phyloP scores from a whole-genome alignment of 345 rosid species.

The Eucalyptus victrix region DNA sequence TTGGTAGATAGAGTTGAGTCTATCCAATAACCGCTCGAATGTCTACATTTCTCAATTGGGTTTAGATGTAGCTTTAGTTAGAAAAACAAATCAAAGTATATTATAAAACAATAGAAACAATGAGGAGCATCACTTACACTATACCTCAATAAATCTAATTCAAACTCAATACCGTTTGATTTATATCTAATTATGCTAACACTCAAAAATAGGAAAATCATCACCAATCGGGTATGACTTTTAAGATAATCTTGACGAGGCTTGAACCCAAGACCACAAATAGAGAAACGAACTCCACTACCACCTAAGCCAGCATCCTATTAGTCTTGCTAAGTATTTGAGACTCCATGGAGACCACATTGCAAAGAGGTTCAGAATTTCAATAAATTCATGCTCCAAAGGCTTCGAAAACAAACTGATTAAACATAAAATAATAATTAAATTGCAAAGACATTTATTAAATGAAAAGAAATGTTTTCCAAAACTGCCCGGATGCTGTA shows the following conservation, averaged over 20 bases:
- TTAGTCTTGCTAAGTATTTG: neutral
- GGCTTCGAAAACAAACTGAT: neutral
- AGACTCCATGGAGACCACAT: neutral
- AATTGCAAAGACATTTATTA: neutral
- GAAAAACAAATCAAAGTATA: neutral
- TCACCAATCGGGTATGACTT: rapidly evolving
- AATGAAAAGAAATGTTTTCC: neutral
- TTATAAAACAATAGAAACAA: neutral
- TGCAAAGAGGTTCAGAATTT: neutral
- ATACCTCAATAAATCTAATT: neutral
- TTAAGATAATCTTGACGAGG: neutral
- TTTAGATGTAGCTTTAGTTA: neutral
- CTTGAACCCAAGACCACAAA: neutral
- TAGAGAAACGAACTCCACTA: neutral
- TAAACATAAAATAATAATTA: neutral
- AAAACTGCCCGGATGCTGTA: neutral
- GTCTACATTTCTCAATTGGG: neutral
- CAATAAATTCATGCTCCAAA: neutral
- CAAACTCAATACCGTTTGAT: rapidly evolving
- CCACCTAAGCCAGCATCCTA: neutral
- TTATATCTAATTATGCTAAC: neutral
- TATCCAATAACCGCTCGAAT: neutral
- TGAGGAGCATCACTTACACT: neutral
- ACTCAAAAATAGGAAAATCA: neutral
- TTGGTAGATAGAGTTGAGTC: neutral